Base-by-base conservation (phyloP, 805 yeast genomes). In the Tetrapisispora phaffii region DNA sequence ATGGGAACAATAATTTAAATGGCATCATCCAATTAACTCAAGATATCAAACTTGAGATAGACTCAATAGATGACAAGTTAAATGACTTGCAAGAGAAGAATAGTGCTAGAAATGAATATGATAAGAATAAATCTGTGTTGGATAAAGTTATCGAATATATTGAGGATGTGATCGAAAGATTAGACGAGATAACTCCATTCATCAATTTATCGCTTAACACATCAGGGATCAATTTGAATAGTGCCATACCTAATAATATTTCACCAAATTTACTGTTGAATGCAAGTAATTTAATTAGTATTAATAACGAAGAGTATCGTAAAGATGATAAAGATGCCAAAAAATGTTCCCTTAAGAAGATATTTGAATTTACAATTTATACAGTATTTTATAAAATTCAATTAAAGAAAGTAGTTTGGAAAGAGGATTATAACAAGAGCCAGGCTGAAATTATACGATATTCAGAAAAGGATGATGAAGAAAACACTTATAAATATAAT, bases 131-230 rank as follows among this genome's bases (percentile, higher is more conserved):
- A 12, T 6, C 17, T 20, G 22, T 20, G 5, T 58, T 58, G 45
- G 63, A 54, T 6, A 51, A 62, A n/a, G 76, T 80, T 4, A 79
- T 78, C 47, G 55, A 45, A 1, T 72, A 72, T 44, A 76, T 83
- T 68, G 56, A 66, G 12, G 65, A 59, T 15, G 59, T 83, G 22
- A 52, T 80, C 21, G 54, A 53, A 0, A 68, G 79, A 41, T 79
- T 84, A 20, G 85, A 83, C 48, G 82, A 79, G 44, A 72, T 82
- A 0, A 76, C 84, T 24, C 93, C 93, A 1, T 67, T 82, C 26
- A 70, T 85, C 15, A 79, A 77, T 47, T 64, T 84, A 7, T 76
- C 89, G 0, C 59, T 84, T 37, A 73, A 80, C 1, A 80, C 89
- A 1, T 76, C 83, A 9, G 89, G 89, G 0, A 80, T 82, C 3